Conservation (phyloP, 164 flowering plant species). For the Vitis amurensis region DNA sequence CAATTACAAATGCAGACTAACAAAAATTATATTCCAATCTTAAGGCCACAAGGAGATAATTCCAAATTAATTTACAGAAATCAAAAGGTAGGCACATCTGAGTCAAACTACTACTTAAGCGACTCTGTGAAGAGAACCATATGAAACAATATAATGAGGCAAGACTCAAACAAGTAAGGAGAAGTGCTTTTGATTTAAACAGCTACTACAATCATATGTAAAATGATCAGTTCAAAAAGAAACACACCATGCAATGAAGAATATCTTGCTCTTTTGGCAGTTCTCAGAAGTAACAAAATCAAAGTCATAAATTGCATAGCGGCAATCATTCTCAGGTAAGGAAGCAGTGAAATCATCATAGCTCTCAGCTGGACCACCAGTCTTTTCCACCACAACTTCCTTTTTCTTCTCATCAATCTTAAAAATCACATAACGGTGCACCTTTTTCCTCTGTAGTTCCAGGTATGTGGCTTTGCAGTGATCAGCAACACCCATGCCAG, state of each 20-base stretch:
- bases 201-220: neutral
- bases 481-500: slow-evolving; percentile 61
- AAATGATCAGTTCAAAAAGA: neutral
- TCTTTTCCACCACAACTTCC: slow-evolving; percentile 56
- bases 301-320: slow-evolving; percentile 58
- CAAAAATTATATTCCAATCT: no score
- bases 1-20: no score
- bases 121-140: no score
- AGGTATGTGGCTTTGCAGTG: slow-evolving; percentile 42
- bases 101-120: no score
- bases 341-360: slow-evolving; percentile 49
- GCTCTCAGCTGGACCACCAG: slow-evolving; percentile 52
- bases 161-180: no score
- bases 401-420: slow-evolving; percentile 63
- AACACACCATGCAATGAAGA: slow-evolving; percentile 56
- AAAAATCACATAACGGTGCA: slow-evolving; percentile 51
- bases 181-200: no score
- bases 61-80: no score
- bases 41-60: no score
- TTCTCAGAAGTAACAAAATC: slow-evolving; percentile 64
- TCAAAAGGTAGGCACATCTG: no score
- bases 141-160: no score
- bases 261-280: slow-evolving; percentile 60
- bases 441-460: slow-evolving; percentile 56
- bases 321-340: slow-evolving; percentile 56